A percentile compares a stretch with the other conserved stretches of the same genome.
Conservation (phyloP, 768 basidiomycete species). For the Kwoniella heveanensis region DNA sequence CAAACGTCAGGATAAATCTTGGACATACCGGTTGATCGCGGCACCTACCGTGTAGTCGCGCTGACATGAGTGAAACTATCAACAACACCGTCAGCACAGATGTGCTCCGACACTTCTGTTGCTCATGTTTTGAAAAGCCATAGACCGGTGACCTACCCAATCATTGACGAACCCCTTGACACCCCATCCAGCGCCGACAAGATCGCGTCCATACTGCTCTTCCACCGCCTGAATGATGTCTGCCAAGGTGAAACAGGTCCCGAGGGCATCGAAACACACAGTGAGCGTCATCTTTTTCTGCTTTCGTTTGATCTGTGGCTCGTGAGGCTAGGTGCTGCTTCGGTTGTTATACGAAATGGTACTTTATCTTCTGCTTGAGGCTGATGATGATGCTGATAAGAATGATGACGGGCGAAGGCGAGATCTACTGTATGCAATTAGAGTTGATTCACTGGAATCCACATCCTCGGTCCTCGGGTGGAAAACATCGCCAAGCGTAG, state of each 20-base stretch:
- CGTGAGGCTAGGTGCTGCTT: too few relatives aligned
- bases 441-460: too few relatives aligned
- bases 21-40: background rate
- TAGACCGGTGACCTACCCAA: conserved; percentile 23
- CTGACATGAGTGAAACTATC: conserved; percentile 41
- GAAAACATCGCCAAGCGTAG: too few relatives aligned
- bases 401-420: too few relatives aligned
- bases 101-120: too few relatives aligned
- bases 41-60: conserved; percentile 35
- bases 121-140: background rate
- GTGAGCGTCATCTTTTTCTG: conserved; percentile 22
- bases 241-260: conserved; percentile 40
- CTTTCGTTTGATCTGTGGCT: background rate
- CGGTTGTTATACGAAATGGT: too few relatives aligned
- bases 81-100: background rate
- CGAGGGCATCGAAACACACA: conserved; percentile 45
- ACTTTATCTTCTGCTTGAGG: too few relatives aligned
- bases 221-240: conserved; percentile 31
- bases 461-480: too few relatives aligned
- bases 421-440: too few relatives aligned
- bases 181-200: conserved; percentile 22
- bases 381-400: too few relatives aligned
- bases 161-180: conserved; percentile 30
- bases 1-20: too few relatives aligned
- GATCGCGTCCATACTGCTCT: conserved; percentile 28